Conservation (phyloP, 768 basidiomycete genomes). For the Tylopilus balloui region DNA sequence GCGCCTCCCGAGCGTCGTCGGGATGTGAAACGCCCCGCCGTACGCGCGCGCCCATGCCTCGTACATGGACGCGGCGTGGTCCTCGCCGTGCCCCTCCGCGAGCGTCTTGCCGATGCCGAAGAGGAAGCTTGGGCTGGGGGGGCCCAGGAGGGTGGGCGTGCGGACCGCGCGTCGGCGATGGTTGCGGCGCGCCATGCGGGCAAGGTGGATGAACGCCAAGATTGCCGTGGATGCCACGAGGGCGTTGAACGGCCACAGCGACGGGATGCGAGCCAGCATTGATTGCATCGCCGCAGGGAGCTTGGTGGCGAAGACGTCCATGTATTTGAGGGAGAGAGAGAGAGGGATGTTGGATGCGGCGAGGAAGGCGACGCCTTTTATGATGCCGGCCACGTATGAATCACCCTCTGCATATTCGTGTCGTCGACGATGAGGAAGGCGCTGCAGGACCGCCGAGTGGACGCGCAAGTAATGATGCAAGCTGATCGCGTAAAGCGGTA, state of each 20-base stretch:
- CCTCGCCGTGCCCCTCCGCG: neutral
- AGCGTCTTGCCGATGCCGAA: slow-evolving; percentile 15
- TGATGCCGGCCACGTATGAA: too few species aligned
- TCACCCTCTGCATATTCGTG: too few species aligned
- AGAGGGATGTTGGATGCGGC: neutral
- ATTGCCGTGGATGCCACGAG: neutral
- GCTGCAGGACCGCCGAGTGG: too few species aligned
- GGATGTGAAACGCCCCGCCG: slow-evolving; percentile 11
- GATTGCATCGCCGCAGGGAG: neutral
- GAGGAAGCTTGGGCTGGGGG: slow-evolving; percentile 11
- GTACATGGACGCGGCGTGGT: slow-evolving; percentile 10
- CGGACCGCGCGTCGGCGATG: slow-evolving; percentile 4
- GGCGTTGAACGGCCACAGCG: neutral
- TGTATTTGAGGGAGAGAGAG: neutral
- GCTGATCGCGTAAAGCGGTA: too few species aligned
- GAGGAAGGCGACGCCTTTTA: too few species aligned
- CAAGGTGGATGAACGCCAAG: slow-evolving; percentile 8
- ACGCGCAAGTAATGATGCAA: too few species aligned
- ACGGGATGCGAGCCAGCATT: neutral
- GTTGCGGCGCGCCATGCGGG: slow-evolving; percentile 3
- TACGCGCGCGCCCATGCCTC: slow-evolving; percentile 21
- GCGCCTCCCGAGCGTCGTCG: slow-evolving; percentile 9
- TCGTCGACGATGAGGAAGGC: too few species aligned
- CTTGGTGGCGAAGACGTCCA: neutral
- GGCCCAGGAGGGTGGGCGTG: slow-evolving; percentile 17